Evolutionary conservation across 2,329 filamentous ascomycete genomes (phyloP), one percentile per base, ranked within the genome.

Genomic region (Calonectria multiphialidica): DNA sequence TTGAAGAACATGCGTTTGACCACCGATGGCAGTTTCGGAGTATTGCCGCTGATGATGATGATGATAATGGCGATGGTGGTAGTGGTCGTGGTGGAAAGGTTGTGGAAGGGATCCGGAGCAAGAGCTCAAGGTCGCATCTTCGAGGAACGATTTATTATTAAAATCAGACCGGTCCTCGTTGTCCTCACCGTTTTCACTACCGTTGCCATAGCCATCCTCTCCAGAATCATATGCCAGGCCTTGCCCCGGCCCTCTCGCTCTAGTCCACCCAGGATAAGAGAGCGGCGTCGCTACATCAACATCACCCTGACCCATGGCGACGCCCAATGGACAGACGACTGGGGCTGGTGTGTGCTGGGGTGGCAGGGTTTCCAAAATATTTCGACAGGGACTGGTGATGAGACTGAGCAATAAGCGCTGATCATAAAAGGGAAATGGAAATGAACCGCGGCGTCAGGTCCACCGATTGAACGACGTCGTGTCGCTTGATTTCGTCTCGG

Each of bases 121-220:
- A 16, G 78, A 80, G 62, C 66, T 76, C 66, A 78, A 72, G n/a
- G 78, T 80, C 57, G 79, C 78, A 33, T 74, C 79, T 73, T 80
- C 78, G 45, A 80, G 66, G 74, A 80, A 80, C 70, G 75, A 79
- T 69, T 75, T 74, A 75, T 79, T 77, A 76, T 76, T 73, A 69
- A 70, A 50, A 40, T 70, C 66, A 49, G 61, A 68, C 49, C 47
- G 72, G 28, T 75, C 72, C 61, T 77, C 73, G 72, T 67, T 68
- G 61, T 47, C 71, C 62, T 72, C 72, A 63, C 67, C 70, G 62
- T 67, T 66, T 70, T 68, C 73, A 73, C 59, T 72, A 70, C 50
- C 74, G 44, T 33, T 55, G 64, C 64, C 66, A 45, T 72, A 73
- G 64, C 63, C 70, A 74, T 76, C 64, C 30, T 44, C 62, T 45